Base-by-base conservation (phyloP, 495 filamentous ascomycete genomes). In the Glutinoglossum americanum region DNA sequence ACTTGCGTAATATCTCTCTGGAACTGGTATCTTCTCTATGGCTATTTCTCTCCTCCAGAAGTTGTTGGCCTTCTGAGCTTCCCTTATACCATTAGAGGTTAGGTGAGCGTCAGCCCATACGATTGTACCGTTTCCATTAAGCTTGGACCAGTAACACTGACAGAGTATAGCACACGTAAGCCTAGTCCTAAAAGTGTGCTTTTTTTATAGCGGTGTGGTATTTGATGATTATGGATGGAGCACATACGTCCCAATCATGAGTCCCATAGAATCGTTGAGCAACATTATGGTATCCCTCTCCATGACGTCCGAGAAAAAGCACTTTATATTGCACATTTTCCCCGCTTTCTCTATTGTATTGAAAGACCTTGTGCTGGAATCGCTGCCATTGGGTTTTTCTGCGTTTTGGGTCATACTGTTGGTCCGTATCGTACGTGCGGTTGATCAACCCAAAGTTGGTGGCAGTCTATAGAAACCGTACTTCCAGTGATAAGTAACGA, bases 91-190 rank as follows among this genome's bases (percentile, higher is more conserved):
- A 27, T 60, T 65, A 0, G 67, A 51, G 0, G 82, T 87, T 30
- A 94, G 73, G 17, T 75, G 67, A 7, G 87, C 80, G 63, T 94
- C 87, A 23, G 68, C 66, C 87, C 86, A 92, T 61, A 67, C 76
- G 11, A 70, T 67, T 1, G 75, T 81, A 33, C 66, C 71, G 65
- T 92, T 85, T 58, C 85, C 85, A 55, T 81, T 71, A 1, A 81
- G 73, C 48, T 76, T 71, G 48, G 83, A 78, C 80, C 82, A 90
- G 70, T 87, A 80, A 68, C 82, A 86, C 77, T 58, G 19, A 57
- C 19, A 56, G 9, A 7, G 26, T 9, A 30, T 4, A 19, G 17
- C n/a, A 47, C 10, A 44, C 15, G 21, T 25, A 27, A 56, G 10
- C 13, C 33, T 3, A n/a, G n/a, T 41, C n/a, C 13, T 25, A 11